A percentile compares a stretch with the other conserved stretches of the same genome.
phyloP scores from a whole-genome alignment of 2,329 filamentous ascomycete species.

The Colletotrichum nymphaeae region DNA sequence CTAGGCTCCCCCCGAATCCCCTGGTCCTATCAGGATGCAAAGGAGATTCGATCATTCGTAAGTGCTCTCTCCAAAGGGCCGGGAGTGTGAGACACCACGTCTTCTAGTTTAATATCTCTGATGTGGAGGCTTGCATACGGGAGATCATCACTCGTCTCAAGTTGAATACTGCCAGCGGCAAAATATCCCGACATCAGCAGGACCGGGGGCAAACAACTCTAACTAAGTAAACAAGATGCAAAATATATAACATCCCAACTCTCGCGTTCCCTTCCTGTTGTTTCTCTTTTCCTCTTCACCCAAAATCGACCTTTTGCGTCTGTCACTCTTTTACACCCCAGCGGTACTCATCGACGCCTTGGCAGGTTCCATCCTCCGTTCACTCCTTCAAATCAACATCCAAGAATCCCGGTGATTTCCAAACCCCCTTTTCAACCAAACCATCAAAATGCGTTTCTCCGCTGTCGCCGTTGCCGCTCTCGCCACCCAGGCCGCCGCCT shows the following conservation, averaged over 20 bases:
- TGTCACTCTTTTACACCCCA: conserved; percentile 26
- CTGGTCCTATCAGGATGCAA: not conserved
- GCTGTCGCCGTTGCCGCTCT: conserved; percentile 28
- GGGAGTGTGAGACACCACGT: conserved; percentile 18
- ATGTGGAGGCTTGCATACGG: conserved; percentile 34
- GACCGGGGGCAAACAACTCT: not conserved
- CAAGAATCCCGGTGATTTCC: conserved; percentile 31
- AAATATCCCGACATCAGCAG: conserved; percentile 6
- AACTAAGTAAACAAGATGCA: not conserved
- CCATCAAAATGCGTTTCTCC: conserved; percentile 35
- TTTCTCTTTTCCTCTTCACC: not conserved
- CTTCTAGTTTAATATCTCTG: conserved; percentile 13
- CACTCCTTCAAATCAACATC: conserved; percentile 8
- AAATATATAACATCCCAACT: conserved; percentile 10
- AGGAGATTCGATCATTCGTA: not conserved
- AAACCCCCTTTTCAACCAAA: not conserved
- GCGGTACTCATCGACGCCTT: conserved; percentile 27
- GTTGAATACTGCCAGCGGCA: conserved; percentile 24
- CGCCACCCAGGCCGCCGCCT: conserved; percentile 33
- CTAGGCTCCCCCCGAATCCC: not conserved
- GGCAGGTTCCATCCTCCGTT: conserved; percentile 33
- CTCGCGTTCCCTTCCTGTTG: not conserved
- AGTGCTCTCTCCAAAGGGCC: not conserved
- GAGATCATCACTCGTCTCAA: conserved; percentile 34
- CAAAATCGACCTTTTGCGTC: conserved; percentile 15